phyloP scores from a whole-genome alignment of 2,329 filamentous ascomycete genomes.

The Trichoderma breve region DNA sequence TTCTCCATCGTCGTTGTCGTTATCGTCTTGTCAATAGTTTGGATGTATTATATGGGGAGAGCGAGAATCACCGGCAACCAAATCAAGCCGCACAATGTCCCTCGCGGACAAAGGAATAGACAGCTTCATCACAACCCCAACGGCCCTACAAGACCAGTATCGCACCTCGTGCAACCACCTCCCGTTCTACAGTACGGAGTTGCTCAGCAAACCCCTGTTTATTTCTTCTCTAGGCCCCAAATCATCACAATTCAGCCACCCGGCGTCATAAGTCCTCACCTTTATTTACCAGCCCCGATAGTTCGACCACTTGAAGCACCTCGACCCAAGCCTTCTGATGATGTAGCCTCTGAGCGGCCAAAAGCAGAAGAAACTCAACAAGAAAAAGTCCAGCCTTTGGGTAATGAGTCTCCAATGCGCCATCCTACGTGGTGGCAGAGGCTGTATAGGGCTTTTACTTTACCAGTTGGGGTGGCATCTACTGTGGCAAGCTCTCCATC shows the following conservation, averaged over 20 bases:
- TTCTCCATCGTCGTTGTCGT: conserved; percentile 34
- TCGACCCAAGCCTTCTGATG: neutral
- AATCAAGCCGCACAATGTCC: neutral
- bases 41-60: conserved; percentile 38
- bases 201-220: neutral
- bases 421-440: conserved; percentile 31
- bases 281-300: neutral
- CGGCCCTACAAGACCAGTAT: neutral
- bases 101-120: conserved; percentile 20
- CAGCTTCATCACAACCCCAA: neutral
- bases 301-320: neutral
- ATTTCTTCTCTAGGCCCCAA: neutral
- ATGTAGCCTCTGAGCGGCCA: neutral
- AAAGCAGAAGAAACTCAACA: neutral
- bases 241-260: neutral
- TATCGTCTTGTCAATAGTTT: conserved; percentile 31
- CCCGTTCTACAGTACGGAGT: neutral
- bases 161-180: neutral
- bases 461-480: conserved; percentile 36
- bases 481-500: conserved; percentile 35
- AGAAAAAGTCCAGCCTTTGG: neutral
- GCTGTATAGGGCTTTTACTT: conserved; percentile 28
- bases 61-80: conserved; percentile 14
- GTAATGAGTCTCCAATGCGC: conserved; percentile 15
- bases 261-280: neutral